phyloP scores from a whole-genome alignment of 2,329 filamentous ascomycete genomes.

The Aspergillus awamori region DNA sequence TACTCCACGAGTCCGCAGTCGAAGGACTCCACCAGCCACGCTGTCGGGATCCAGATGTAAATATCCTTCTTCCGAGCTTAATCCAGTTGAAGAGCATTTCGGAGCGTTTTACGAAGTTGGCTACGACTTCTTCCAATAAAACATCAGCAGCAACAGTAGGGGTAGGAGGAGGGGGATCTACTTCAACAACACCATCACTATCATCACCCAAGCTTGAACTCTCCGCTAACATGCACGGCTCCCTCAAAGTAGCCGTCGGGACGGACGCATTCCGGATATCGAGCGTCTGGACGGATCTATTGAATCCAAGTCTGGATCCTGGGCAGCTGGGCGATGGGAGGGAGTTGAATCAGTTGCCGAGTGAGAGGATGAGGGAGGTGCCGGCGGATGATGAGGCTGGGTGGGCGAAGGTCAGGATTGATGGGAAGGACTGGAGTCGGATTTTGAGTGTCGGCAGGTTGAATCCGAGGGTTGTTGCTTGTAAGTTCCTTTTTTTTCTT shows the following conservation, averaged over 20 bases:
- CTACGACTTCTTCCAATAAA: constrained; percentile 26
- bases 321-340: constrained; percentile 65
- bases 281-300: constrained; percentile 81
- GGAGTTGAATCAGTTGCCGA: constrained; percentile 74
- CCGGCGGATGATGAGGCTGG: constrained; percentile 72
- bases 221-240: constrained; percentile 92
- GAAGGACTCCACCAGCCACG: constrained; percentile 91
- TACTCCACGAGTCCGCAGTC: constrained; percentile 80
- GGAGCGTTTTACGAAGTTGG: constrained; percentile 88
- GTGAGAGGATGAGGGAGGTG: constrained; percentile 70
- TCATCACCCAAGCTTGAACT: constrained; percentile 72
- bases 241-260: constrained; percentile 74
- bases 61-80: constrained; percentile 86
- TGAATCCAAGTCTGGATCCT: constrained; percentile 85
- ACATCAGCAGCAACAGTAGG: constrained; percentile 33
- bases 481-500: constrained; percentile 50
- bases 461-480: constrained; percentile 90
- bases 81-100: constrained; percentile 91
- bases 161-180: too few relatives aligned
- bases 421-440: constrained; percentile 90
- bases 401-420: constrained; percentile 88
- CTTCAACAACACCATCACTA: background rate
- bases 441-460: constrained; percentile 91
- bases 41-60: constrained; percentile 87
- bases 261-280: constrained; percentile 85